phyloP scores from a whole-genome alignment of 495 filamentous ascomycete species.

The Hypoxylon fragiforme region DNA sequence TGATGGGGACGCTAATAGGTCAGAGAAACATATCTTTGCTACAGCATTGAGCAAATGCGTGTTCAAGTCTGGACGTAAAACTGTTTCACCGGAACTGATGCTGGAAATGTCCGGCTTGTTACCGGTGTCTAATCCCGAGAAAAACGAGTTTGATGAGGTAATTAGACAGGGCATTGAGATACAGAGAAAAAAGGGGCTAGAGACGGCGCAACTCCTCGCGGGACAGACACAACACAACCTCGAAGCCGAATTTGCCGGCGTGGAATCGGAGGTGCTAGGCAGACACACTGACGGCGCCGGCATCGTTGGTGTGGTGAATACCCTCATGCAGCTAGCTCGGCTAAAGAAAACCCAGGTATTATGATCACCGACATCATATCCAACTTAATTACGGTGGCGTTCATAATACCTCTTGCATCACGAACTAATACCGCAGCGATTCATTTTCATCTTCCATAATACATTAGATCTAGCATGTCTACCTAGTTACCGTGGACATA shows the following conservation, averaged over 20 bases:
- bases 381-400: conserved; percentile 18
- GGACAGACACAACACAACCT: conserved; percentile 50
- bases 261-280: conserved; percentile 44
- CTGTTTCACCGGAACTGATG: conserved; percentile 77
- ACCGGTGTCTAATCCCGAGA: conserved; percentile 42
- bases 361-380: conserved; percentile 30
- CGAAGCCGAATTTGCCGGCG: conserved; percentile 45
- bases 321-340: conserved; percentile 35
- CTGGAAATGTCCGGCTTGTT: conserved; percentile 69
- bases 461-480: too few relatives aligned
- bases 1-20: conserved; percentile 49
- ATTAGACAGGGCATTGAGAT: conserved; percentile 60
- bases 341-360: conserved; percentile 43
- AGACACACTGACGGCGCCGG: conserved; percentile 40
- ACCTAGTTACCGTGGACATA: not conserved
- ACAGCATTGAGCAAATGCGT: conserved; percentile 84
- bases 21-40: conserved; percentile 64
- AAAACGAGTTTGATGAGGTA: conserved; percentile 42
- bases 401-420: conserved; percentile 5
- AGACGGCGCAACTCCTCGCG: conserved; percentile 55
- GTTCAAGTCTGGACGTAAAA: conserved; percentile 82
- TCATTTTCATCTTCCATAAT: conserved; percentile 11
- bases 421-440: conserved; percentile 1
- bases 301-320: conserved; percentile 38
- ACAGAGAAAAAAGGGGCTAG: conserved; percentile 58